Percentiles rank a stretch among this genome's conserved stretches.
These are phyloP conservation scores for Huntiella moniliformis DNA, from an alignment of 2,329 filamentous ascomycete genomes.

Conservation along the genomic window DNA sequence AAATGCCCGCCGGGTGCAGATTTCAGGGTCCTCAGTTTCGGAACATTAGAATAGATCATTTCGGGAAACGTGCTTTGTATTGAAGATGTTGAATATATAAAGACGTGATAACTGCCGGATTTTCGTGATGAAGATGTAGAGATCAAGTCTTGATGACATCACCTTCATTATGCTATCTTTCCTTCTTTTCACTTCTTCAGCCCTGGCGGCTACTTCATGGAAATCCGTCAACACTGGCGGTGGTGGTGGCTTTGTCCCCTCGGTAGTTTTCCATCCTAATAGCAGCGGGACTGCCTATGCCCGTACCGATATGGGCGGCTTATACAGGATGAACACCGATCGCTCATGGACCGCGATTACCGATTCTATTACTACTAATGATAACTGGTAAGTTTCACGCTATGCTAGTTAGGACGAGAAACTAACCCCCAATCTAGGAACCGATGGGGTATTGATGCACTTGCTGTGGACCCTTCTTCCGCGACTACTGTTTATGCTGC, in stretches of 20 bases:
- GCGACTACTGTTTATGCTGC: slow-evolving; percentile 33
- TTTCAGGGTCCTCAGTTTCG: no score
- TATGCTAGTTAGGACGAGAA: slow-evolving; percentile 3
- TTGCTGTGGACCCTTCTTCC: slow-evolving; percentile 36
- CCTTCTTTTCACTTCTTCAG: slow-evolving; percentile 12
- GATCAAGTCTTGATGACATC: neutral
- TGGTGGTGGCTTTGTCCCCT: slow-evolving; percentile 36
- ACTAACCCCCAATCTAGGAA: slow-evolving; percentile 20
- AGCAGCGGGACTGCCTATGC: slow-evolving; percentile 33
- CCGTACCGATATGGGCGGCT: slow-evolving; percentile 37
- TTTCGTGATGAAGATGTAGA: no score
- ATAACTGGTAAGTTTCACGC: slow-evolving; percentile 23
- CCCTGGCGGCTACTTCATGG: slow-evolving; percentile 23
- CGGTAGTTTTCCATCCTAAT: slow-evolving; percentile 37
- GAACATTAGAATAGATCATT: no score
- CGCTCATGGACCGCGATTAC: slow-evolving; percentile 37
- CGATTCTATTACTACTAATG: slow-evolving; percentile 25
- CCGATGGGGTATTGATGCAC: slow-evolving; percentile 37
- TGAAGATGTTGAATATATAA: no score
- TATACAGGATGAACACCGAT: slow-evolving; percentile 35
- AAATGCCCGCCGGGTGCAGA: no score
- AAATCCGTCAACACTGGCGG: slow-evolving; percentile 34
- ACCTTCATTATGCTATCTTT: neutral
- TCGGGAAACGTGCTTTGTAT: no score
- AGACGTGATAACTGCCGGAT: no score